These are phyloP conservation scores for Zalerion maritima DNA, from an alignment of 495 filamentous ascomycete species.

Conservation along the genomic window DNA sequence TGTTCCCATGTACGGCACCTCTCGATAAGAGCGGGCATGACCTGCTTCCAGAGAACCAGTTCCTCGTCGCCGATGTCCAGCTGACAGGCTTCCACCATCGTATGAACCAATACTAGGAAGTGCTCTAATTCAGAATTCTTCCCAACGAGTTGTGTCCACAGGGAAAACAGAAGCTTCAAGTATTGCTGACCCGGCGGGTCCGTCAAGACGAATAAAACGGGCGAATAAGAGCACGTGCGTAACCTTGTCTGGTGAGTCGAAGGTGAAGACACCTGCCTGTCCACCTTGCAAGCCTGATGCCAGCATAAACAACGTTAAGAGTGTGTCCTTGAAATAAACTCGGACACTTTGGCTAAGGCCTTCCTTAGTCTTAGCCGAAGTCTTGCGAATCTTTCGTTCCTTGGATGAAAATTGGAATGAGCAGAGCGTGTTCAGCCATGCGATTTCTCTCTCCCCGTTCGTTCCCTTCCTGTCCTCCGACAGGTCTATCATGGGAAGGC, in stretches of 20 bases:
- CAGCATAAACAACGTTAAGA: slow-evolving; percentile 30
- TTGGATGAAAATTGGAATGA: slow-evolving; percentile 23
- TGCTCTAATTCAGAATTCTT: slow-evolving; percentile 10
- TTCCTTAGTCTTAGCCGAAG: neutral
- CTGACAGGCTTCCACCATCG: slow-evolving; percentile 10
- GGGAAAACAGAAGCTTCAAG: slow-evolving; percentile 35
- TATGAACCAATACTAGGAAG: slow-evolving; percentile 17
- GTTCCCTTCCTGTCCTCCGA: slow-evolving; percentile 9
- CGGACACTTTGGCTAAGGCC: slow-evolving; percentile 12
- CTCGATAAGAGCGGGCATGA: slow-evolving; percentile 34
- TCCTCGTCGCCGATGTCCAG: slow-evolving; percentile 28
- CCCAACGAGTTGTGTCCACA: slow-evolving; percentile 16
- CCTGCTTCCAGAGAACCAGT: slow-evolving; percentile 33
- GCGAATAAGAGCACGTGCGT: slow-evolving; percentile 28
- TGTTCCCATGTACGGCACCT: slow-evolving; percentile 41
- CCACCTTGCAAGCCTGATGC: slow-evolving; percentile 25
- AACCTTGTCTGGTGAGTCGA: slow-evolving; percentile 17
- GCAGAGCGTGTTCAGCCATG: slow-evolving; percentile 22
- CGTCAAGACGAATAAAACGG: slow-evolving; percentile 24
- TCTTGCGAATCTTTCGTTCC: slow-evolving; percentile 22
- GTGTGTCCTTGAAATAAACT: slow-evolving; percentile 32
- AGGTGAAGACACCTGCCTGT: slow-evolving; percentile 19
- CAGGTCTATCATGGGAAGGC: slow-evolving; percentile 23
- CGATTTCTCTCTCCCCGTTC: too few species aligned
- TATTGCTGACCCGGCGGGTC: slow-evolving; percentile 24